Conservation (phyloP, 2,329 filamentous ascomycete genomes). For the Alternaria sp. region DNA sequence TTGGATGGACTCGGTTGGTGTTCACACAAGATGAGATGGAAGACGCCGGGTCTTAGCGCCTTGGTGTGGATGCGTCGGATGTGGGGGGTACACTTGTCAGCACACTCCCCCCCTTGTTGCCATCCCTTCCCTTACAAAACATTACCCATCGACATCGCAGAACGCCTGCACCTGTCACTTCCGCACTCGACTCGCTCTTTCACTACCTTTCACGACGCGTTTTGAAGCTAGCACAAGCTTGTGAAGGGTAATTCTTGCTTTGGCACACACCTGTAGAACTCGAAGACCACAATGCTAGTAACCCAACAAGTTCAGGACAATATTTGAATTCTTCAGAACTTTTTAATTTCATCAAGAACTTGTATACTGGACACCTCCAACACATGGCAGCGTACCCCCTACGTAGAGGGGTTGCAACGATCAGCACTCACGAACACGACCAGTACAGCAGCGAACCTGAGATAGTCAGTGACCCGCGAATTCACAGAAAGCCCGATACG, state of each 20-base stretch:
- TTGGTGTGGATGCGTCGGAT: conserved; percentile 16
- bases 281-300: background rate
- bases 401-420: background rate
- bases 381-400: background rate
- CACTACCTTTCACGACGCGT: background rate
- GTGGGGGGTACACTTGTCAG: background rate
- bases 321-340: background rate
- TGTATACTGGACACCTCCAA: background rate
- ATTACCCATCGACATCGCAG: background rate
- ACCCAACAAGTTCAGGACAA: background rate
- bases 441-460: conserved; percentile 15
- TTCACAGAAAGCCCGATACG: background rate
- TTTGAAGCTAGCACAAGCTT: background rate
- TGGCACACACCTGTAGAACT: background rate
- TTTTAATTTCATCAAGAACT: background rate
- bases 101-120: no score
- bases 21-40: background rate
- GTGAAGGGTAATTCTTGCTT: background rate
- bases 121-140: background rate
- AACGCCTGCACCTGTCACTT: background rate
- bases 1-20: conserved; percentile 1
- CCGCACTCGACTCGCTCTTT: background rate
- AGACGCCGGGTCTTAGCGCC: conserved; percentile 5
- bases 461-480: background rate
- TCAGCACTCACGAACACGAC: conserved; percentile 13